Evolutionary conservation across 805 yeast species (phyloP).

Genomic region (Candida railenensis): DNA sequence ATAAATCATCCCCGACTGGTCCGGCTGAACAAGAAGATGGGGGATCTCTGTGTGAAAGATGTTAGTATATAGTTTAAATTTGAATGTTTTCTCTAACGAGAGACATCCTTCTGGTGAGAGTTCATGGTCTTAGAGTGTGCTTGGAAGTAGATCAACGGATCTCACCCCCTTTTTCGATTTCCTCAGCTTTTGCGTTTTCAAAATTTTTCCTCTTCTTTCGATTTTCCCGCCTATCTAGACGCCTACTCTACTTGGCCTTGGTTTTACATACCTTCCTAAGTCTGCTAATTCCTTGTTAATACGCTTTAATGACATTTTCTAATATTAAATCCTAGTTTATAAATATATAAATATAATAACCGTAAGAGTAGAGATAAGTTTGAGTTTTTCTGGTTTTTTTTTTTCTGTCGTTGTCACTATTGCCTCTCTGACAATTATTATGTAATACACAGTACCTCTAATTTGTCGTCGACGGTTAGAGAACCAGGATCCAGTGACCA

Average conservation of each 20-base stretch:
- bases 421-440: slow-evolving; percentile 1
- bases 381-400: background rate
- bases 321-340: background rate
- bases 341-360: slow-evolving; percentile 6
- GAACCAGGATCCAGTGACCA: slow-evolving; percentile 9
- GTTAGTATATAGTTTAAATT: slow-evolving; percentile 14
- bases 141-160: background rate
- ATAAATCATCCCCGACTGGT: slow-evolving; percentile 95
- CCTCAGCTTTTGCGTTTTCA: background rate
- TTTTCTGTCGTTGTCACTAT: background rate
- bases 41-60: slow-evolving; percentile 68
- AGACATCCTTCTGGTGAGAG: too few relatives aligned
- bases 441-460: background rate
- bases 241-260: too few relatives aligned
- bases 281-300: slow-evolving; percentile 94
- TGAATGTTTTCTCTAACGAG: too few relatives aligned
- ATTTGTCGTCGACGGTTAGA: slow-evolving; percentile 4
- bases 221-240: too few relatives aligned
- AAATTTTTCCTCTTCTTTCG: too few relatives aligned
- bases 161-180: background rate
- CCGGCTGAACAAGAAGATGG: slow-evolving; percentile 99
- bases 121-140: too few relatives aligned
- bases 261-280: slow-evolving; percentile 87
- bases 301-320: slow-evolving; percentile 85
- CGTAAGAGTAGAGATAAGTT: background rate